Evolutionary conservation across 257 asterid genomes (phyloP), one percentile per base, ranked within the genome.

Genomic region (Paraleonurus japonicus): DNA sequence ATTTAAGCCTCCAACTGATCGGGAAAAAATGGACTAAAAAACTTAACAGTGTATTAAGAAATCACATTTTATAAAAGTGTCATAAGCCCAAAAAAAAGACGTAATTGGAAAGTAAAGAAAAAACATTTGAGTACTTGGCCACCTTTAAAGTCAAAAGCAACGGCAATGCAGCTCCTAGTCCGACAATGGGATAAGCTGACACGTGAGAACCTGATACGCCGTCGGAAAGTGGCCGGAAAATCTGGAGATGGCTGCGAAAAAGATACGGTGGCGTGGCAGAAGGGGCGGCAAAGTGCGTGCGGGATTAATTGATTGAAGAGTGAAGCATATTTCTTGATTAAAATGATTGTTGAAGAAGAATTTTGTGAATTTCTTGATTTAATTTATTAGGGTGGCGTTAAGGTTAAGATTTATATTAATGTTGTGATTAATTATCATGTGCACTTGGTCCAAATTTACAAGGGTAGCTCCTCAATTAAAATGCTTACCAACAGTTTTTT

Each of bases 81-180:
- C 60, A 39, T 69, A 73, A 73, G 77, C 54, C 57, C 28, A 20
- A 37, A 33, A 76, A 41, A 55, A 20, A 53, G 4, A 26, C 3
- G 26, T 7, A 55, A 67, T 43, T 5, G 45, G 39, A 30, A 9
- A 20, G 15, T n/a, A 23, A 33, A 71, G 11, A 41, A 11, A 51
- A 64, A 58, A n/a, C 54, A 37, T 26, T 27, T 59, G 20, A 72
- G 62, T 85, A 90, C 87, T 82, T 82, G 69, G 17, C 85, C 92
- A 7, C 86, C 84, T 79, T 81, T 86, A 75, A 80, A 70, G 61
- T 86, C 90, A 71, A 82, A 76, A 2, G 87, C 83, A 58, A 51
- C 74, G 35, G 83, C 80, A 23, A n/a, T 35, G 76, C 79, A 76
- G 68, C 71, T 81, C 73, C 62, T 73, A 19, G 32, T 24, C n/a